Base-by-base conservation (phyloP, 371 early-diverging fungal genomes). In the Phascolomyces articulosus region DNA sequence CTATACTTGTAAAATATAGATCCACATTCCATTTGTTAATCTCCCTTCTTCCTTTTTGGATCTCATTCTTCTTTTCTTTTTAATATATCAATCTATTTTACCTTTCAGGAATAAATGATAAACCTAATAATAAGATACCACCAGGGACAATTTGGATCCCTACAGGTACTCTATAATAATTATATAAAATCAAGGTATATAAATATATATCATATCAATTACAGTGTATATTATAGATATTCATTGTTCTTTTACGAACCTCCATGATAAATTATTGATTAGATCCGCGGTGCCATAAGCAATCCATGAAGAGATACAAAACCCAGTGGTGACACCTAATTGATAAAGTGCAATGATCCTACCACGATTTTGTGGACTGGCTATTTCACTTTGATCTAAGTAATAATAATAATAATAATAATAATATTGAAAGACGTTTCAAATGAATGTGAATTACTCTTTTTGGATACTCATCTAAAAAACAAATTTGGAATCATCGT, bases 301-400 rank as follows among this genome's bases (percentile, higher is more conserved):
- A 28, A 77, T 64, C 79, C 79, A 79, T 48, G 73, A 74, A 6
- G 78, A 69, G 23, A 72, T 64, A 65, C 69, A 75, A 47, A 79
- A 78, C 16, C 89, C 89, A 55, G 75, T 53, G 21, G 95, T 92
- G 41, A 97, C 91, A 57, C 95, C 92, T 65, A 93, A 87, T 72
- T 96, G 96, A 72, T 98, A 94, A 24, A 95, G 78, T 16, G 94
- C 87, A 38, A 93, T 90, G 24, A 97, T 73, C 11, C 92, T 82
- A 26, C 98, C 98, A 76, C 97, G 90, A 64, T 91, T 86, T 27
- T 84, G 70, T 24, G 92, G 83, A 40, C 92, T 89, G 4, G 97
- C 90, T 9, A 96, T 85, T 64, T 97, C 95, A 41, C 95, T 89
- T 75, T 96, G 93, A 81, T 94, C 79, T 79, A 47, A n/a, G n/a